Evolutionary conservation across 805 yeast genomes (phyloP).

Genomic region (Saccharomycopsis lassenensis): DNA sequence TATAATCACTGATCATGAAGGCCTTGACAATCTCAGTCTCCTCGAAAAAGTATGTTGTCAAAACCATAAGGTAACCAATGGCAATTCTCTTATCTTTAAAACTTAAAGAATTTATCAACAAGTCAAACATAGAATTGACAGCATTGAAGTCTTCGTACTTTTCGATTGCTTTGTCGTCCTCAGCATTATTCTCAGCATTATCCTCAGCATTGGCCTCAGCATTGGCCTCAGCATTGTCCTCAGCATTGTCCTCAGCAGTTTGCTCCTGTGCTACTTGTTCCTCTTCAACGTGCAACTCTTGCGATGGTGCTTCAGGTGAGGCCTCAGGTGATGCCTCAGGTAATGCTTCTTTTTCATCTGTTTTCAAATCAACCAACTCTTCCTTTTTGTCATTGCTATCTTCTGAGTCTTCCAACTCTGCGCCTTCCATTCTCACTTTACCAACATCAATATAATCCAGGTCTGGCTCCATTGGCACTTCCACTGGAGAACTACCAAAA

Average conservation of each 20-base stretch:
- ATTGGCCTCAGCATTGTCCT: neutral
- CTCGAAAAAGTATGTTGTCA: conserved; percentile 70
- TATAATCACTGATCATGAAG: conserved; percentile 56
- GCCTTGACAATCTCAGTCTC: conserved; percentile 65
- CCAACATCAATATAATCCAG: too few relatives aligned
- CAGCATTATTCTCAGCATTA: conserved; percentile 23
- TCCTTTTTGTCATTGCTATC: too few relatives aligned
- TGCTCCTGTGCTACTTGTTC: too few relatives aligned
- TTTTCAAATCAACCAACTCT: too few relatives aligned
- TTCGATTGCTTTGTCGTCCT: neutral
- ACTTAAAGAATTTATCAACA: conserved; percentile 53
- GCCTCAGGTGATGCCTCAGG: too few relatives aligned
- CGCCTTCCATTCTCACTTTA: too few relatives aligned
- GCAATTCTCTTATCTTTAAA: conserved; percentile 59
- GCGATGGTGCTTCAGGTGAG: too few relatives aligned
- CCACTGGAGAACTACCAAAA: conserved; percentile 7
- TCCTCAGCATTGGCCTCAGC: conserved; percentile 30
- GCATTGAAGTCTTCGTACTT: conserved; percentile 24
- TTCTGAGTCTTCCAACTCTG: too few relatives aligned
- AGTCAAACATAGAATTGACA: conserved; percentile 69
- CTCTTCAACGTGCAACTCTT: too few relatives aligned
- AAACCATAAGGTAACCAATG: conserved; percentile 64
- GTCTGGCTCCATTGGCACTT: too few relatives aligned
- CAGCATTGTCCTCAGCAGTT: too few relatives aligned
- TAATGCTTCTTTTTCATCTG: too few relatives aligned